Conservation (phyloP, 2,329 filamentous ascomycete genomes). For the Cercospora janseana region DNA sequence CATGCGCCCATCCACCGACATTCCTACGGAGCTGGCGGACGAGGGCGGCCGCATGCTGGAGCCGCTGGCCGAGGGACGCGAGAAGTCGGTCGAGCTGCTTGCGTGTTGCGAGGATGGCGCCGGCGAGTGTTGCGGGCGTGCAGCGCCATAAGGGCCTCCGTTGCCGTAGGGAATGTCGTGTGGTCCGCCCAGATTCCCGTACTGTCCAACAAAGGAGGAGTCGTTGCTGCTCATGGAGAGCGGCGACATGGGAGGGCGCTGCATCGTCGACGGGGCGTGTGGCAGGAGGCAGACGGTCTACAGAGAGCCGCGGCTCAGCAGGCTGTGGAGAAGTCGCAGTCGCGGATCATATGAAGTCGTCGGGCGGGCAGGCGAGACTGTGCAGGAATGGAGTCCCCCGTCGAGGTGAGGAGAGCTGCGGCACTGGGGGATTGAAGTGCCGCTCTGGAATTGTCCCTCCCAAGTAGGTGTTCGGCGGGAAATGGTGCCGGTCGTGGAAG, state of each 20-base stretch:
- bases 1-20: constrained; percentile 73
- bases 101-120: constrained; percentile 42
- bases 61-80: constrained; percentile 54
- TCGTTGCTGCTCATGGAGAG: constrained; percentile 79
- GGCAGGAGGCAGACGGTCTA: background rate
- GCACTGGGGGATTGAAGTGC: background rate
- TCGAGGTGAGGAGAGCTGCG: background rate
- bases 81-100: constrained; percentile 41
- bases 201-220: constrained; percentile 43
- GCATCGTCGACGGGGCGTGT: constrained; percentile 5
- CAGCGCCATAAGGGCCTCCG: constrained; percentile 34
- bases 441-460: background rate
- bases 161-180: constrained; percentile 29
- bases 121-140: constrained; percentile 31
- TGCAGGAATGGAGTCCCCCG: background rate
- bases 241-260: constrained; percentile 58
- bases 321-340: constrained; percentile 4
- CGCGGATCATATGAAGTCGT: constrained; percentile 2
- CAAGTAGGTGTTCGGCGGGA: constrained; percentile 21
- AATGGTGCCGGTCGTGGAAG: constrained; percentile 17
- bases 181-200: constrained; percentile 23
- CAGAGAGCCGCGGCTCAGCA: constrained; percentile 11
- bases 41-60: constrained; percentile 62
- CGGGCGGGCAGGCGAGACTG: constrained; percentile 2
- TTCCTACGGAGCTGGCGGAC: constrained; percentile 81